Conservation (phyloP, 179 eudicot species). For the Beta corolliflora region DNA sequence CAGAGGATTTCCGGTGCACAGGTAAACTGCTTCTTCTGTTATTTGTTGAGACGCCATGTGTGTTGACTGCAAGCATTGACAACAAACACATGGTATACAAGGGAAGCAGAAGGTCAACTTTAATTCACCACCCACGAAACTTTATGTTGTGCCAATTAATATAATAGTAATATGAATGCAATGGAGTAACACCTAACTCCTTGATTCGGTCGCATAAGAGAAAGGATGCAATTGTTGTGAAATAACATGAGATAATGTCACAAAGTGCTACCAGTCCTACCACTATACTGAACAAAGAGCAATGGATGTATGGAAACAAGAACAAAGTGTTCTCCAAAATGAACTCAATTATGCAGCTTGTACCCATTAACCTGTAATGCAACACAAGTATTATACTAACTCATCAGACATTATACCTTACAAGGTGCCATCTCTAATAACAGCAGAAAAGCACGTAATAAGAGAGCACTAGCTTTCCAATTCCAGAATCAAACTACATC, state of each 20-base stretch:
- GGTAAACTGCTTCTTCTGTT: constrained; percentile 92
- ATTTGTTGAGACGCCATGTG: constrained; percentile 94
- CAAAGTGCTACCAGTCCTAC: neutral
- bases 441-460: neutral
- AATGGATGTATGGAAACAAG: neutral
- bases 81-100: neutral
- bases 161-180: neutral
- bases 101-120: neutral
- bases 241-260: neutral
- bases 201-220: neutral
- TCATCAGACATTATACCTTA: neutral
- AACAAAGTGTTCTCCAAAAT: neutral
- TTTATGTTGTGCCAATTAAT: neutral
- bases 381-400: neutral
- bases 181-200: neutral
- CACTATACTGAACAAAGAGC: constrained; percentile 10
- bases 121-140: neutral
- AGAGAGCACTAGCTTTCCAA: neutral
- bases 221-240: neutral
- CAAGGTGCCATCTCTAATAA: neutral
- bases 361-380: neutral
- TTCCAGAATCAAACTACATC: neutral
- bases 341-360: neutral
- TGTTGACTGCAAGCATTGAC: constrained; percentile 67
- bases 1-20: constrained; percentile 97